Percentiles rank a stretch among this genome's conserved stretches.
phyloP scores from a whole-genome alignment of 2,329 filamentous ascomycete genomes.

The Fusarium graminum region DNA sequence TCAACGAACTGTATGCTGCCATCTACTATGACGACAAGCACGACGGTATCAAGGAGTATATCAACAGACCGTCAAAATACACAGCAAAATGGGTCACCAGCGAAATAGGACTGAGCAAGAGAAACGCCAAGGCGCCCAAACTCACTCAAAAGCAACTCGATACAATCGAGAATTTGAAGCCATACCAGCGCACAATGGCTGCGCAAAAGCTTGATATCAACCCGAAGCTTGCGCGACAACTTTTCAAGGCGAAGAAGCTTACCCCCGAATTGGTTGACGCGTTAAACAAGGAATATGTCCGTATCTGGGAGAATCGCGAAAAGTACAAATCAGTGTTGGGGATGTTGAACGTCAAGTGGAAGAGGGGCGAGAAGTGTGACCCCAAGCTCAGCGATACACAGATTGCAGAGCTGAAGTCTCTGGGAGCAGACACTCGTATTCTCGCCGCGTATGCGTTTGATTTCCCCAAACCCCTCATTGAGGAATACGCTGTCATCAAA shows the following conservation, averaged over 20 bases:
- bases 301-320: neutral
- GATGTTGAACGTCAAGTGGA: neutral
- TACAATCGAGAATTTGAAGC: neutral
- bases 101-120: neutral
- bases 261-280: slow-evolving; percentile 1
- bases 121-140: neutral
- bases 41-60: neutral
- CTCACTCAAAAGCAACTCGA: neutral
- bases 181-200: neutral
- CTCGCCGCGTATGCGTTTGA: too few relatives aligned
- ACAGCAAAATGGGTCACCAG: neutral
- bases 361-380: neutral
- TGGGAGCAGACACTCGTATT: too few relatives aligned
- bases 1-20: slow-evolving; percentile 16
- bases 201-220: neutral
- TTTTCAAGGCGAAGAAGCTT: neutral
- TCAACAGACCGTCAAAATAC: neutral
- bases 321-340: neutral
- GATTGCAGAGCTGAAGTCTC: too few relatives aligned
- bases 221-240: neutral
- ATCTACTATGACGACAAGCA: neutral
- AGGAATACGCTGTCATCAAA: neutral
- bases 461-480: neutral
- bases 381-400: too few relatives aligned
- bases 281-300: slow-evolving; percentile 17